Percentiles rank a stretch among this genome's conserved stretches.
These are phyloP conservation scores for Daldinia childiae DNA, from an alignment of 495 filamentous ascomycete species.

Conservation along the genomic window DNA sequence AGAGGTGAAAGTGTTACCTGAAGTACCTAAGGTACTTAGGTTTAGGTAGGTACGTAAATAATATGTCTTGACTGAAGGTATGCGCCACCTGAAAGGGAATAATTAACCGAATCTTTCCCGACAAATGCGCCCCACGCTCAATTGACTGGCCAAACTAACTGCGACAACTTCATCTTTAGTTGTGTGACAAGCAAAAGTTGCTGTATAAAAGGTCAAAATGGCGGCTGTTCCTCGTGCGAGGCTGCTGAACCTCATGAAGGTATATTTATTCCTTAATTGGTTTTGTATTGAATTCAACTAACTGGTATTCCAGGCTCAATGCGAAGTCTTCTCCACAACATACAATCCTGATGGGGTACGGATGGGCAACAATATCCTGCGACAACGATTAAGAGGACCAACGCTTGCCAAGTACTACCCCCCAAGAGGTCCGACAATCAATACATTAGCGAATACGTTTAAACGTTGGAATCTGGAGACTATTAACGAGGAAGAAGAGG, in stretches of 20 bases:
- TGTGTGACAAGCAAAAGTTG: conserved; percentile 8
- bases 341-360: conserved; percentile 86
- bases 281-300: conserved; percentile 3
- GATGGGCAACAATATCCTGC: conserved; percentile 86
- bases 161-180: conserved; percentile 20
- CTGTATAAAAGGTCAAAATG: conserved; percentile 61
- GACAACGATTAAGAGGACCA: conserved; percentile 83
- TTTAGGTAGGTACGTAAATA: neutral
- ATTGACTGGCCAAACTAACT: conserved; percentile 2
- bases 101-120: conserved; percentile 23
- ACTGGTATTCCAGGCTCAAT: conserved; percentile 72
- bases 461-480: conserved; percentile 64
- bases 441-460: conserved; percentile 72
- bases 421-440: conserved; percentile 71
- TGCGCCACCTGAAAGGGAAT: neutral
- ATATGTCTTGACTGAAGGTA: conserved; percentile 3
- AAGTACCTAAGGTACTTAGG: neutral
- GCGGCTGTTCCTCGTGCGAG: conserved; percentile 71
- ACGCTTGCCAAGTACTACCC: conserved; percentile 87
- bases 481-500: conserved; percentile 78
- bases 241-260: conserved; percentile 82
- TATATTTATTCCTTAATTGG: conserved; percentile 43
- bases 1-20: neutral
- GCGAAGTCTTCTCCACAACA: conserved; percentile 87
- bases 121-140: neutral